Percentiles rank a stretch among this genome's conserved stretches.
Evolutionary conservation across 495 filamentous ascomycete species (phyloP).

Genomic region (Pyrenula massariospora): DNA sequence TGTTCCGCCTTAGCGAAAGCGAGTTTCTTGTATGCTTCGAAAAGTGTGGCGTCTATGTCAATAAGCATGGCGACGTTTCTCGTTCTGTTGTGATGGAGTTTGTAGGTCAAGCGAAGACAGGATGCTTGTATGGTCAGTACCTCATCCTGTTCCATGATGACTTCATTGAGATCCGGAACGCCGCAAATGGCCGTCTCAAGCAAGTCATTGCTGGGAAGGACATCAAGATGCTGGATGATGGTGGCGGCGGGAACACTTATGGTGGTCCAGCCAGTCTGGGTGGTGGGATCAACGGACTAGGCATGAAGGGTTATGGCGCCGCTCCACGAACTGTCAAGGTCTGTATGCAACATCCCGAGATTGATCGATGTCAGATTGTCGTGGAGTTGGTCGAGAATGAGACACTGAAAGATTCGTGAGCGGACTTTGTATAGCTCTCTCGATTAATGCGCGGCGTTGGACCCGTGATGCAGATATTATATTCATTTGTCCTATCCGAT

Average conservation of each 20-base stretch:
- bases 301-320: conserved; percentile 6
- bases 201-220: conserved; percentile 90
- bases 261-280: conserved; percentile 12
- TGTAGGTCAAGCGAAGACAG: conserved; percentile 77
- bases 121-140: conserved; percentile 66
- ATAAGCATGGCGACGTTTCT: conserved; percentile 92
- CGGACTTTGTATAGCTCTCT: not conserved
- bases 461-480: no score
- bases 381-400: conserved; percentile 90
- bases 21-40: conserved; percentile 93
- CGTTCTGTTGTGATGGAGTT: conserved; percentile 94
- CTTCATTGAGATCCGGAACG: conserved; percentile 94
- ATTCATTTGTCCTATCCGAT: no score
- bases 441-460: no score
- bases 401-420: conserved; percentile 61
- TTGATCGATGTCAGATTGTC: conserved; percentile 69
- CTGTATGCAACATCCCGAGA: conserved; percentile 86
- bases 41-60: conserved; percentile 92
- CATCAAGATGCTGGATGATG: conserved; percentile 81
- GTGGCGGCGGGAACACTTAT: conserved; percentile 30
- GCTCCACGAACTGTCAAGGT: conserved; percentile 65
- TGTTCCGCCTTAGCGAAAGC: conserved; percentile 88
- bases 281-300: conserved; percentile 17
- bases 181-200: conserved; percentile 83
- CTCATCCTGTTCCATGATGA: conserved; percentile 77